Conservation (phyloP, 1,139 yeast genomes). For the Maudiozyma humilis region DNA sequence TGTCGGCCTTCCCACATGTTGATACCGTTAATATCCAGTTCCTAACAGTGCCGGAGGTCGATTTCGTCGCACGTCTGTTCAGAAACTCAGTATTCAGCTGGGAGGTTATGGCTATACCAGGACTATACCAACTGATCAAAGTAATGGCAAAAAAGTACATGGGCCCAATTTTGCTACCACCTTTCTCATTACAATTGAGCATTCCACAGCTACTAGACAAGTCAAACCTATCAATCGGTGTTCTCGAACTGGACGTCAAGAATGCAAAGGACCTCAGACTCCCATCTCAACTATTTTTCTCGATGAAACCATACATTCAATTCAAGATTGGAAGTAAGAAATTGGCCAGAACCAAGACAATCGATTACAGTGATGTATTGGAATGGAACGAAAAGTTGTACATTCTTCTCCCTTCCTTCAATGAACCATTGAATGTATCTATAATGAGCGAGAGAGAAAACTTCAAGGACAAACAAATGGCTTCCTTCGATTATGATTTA, state of each 20-base stretch:
- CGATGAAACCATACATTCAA: conserved; percentile 78
- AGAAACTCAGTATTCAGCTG: conserved; percentile 77
- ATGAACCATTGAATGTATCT: conserved; percentile 68
- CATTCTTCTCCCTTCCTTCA: conserved; percentile 60
- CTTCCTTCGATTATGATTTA: conserved; percentile 66
- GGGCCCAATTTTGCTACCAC: conserved; percentile 82
- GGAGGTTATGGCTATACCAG: conserved; percentile 81
- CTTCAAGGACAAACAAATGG: conserved; percentile 73
- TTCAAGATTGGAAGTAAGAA: conserved; percentile 51
- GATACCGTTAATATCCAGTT: conserved; percentile 80
- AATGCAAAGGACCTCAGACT: conserved; percentile 61
- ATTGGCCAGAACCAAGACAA: conserved; percentile 57
- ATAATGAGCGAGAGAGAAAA: conserved; percentile 66
- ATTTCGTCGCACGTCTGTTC: conserved; percentile 59
- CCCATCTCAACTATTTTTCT: conserved; percentile 43
- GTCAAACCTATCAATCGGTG: conserved; percentile 79
- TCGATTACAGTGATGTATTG: conserved; percentile 57
- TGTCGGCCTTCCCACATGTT: conserved; percentile 81
- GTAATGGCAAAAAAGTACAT: conserved; percentile 76
- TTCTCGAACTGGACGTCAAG: conserved; percentile 58
- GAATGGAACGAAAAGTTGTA: conserved; percentile 73
- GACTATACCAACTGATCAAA: conserved; percentile 67
- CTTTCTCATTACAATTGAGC: conserved; percentile 85
- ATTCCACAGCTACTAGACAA: conserved; percentile 86
- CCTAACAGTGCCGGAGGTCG: conserved; percentile 77